These are phyloP conservation scores for Trichoderma sp. DNA, from an alignment of 2,329 filamentous ascomycete species.

Conservation along the genomic window DNA sequence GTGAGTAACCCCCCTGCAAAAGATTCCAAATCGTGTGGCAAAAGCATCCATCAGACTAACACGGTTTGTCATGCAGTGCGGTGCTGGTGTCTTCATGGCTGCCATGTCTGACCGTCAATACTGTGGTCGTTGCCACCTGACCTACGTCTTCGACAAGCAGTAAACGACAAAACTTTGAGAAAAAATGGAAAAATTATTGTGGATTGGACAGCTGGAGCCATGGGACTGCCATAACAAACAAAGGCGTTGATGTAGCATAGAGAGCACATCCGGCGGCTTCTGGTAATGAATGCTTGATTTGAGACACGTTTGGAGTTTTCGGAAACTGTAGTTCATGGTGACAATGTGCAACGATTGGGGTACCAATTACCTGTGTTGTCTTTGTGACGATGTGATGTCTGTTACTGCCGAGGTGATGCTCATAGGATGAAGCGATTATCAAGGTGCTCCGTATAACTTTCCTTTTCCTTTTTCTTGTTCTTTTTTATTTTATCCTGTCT, in stretches of 20 bases:
- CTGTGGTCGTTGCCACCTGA: conserved; percentile 73
- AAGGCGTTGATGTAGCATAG: conserved; percentile 46
- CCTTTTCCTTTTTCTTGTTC: neutral
- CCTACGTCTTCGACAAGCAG: conserved; percentile 70
- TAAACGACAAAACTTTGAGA: conserved; percentile 36
- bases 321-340: conserved; percentile 19
- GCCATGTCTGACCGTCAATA: conserved; percentile 99
- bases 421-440: neutral
- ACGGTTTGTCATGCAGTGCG: conserved; percentile 60
- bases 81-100: conserved; percentile 99
- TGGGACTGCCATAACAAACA: conserved; percentile 30
- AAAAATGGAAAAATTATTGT: conserved; percentile 30
- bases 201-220: conserved; percentile 32
- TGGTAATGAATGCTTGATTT: conserved; percentile 40
- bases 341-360: conserved; percentile 17
- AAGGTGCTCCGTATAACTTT: neutral
- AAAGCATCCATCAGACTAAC: neutral
- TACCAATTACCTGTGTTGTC: neutral
- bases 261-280: conserved; percentile 39
- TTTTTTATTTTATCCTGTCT: too few relatives aligned
- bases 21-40: neutral
- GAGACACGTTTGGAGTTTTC: conserved; percentile 23
- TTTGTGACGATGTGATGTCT: neutral
- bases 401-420: neutral
- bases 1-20: conserved; percentile 50